Evolutionary conservation across 1,139 yeast genomes (phyloP).

Genomic region (Pichia sp.): DNA sequence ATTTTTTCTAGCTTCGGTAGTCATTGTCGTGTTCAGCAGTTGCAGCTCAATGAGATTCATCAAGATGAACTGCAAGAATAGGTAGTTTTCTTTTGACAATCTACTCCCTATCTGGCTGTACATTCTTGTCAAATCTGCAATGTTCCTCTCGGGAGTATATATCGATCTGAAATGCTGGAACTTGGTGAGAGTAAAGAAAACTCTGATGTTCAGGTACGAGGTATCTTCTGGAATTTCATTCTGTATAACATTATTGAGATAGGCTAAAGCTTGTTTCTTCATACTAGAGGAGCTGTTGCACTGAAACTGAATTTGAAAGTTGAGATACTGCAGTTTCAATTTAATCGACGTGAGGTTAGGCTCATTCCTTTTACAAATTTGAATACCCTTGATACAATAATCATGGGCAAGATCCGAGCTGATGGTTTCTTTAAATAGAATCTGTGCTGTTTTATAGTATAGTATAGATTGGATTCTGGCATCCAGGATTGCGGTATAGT

Average conservation of each 20-base stretch:
- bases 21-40: constrained; percentile 8
- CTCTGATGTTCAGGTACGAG: background rate
- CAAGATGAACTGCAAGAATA: constrained; percentile 27
- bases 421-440: constrained; percentile 42
- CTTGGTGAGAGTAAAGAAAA: constrained; percentile 35
- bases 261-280: constrained; percentile 28
- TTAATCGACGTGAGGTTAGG: constrained; percentile 18
- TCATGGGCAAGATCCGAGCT: constrained; percentile 40
- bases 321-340: constrained; percentile 36
- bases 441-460: constrained; percentile 36
- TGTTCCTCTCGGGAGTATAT: constrained; percentile 31
- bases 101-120: constrained; percentile 15
- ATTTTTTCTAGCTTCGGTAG: constrained; percentile 25
- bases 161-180: constrained; percentile 32
- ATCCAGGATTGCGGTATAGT: constrained; percentile 32
- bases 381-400: constrained; percentile 39
- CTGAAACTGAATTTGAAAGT: constrained; percentile 35
- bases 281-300: constrained; percentile 24
- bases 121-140: constrained; percentile 32
- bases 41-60: constrained; percentile 14
- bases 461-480: constrained; percentile 36
- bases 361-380: constrained; percentile 34
- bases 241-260: background rate
- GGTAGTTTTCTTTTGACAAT: constrained; percentile 21
- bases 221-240: background rate